Conservation (phyloP, 2,329 filamentous ascomycete genomes). For the Cladosporium sp. region DNA sequence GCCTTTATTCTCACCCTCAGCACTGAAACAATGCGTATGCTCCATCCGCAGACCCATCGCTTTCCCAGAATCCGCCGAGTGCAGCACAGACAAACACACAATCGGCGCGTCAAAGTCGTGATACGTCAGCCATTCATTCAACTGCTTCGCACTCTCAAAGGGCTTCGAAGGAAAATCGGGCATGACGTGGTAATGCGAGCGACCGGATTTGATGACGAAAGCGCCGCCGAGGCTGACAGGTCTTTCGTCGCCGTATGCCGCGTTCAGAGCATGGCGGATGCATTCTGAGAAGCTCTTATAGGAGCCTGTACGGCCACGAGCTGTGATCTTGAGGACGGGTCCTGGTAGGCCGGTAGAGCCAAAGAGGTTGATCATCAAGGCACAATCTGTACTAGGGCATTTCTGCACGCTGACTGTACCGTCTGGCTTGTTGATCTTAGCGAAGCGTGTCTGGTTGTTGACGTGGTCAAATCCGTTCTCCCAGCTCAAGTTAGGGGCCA, state of each 20-base stretch:
- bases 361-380: slow-evolving; percentile 38
- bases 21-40: slow-evolving; percentile 37
- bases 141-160: slow-evolving; percentile 30
- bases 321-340: slow-evolving; percentile 34
- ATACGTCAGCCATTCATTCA: slow-evolving; percentile 36
- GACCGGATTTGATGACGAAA: slow-evolving; percentile 34
- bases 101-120: slow-evolving; percentile 36
- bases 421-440: slow-evolving; percentile 48
- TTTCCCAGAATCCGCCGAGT: slow-evolving; percentile 34
- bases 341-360: slow-evolving; percentile 32
- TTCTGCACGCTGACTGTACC: slow-evolving; percentile 13
- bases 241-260: slow-evolving; percentile 29
- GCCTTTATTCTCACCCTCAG: slow-evolving; percentile 30
- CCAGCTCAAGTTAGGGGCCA: slow-evolving; percentile 36
- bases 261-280: slow-evolving; percentile 29
- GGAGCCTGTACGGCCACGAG: slow-evolving; percentile 28
- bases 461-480: slow-evolving; percentile 27
- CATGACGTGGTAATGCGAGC: slow-evolving; percentile 36
- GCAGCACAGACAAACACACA: slow-evolving; percentile 35
- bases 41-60: slow-evolving; percentile 36
- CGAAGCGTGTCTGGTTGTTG: slow-evolving; percentile 33
- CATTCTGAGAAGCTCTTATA: slow-evolving; percentile 35
- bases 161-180: slow-evolving; percentile 35
- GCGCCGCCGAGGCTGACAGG: slow-evolving; percentile 34
- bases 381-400: slow-evolving; percentile 33